Base-by-base conservation (phyloP, 1,139 yeast species). In the Nematodospora anomalae region DNA sequence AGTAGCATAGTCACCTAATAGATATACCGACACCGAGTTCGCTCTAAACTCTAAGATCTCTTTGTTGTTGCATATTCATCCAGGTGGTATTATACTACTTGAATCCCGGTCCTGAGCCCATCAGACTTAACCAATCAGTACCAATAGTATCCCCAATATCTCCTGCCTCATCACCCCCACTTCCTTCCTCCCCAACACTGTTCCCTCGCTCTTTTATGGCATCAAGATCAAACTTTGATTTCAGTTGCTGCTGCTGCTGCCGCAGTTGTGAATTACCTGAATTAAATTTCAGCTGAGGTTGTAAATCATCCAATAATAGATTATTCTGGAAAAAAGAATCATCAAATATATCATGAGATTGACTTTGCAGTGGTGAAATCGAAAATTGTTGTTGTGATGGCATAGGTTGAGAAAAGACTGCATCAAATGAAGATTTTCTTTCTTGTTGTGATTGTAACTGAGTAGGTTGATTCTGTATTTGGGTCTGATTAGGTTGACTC, bases 51-150 rank as follows among this genome's bases (percentile, higher is more conserved):
- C n/a, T n/a, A n/a, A n/a, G n/a, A n/a, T n/a, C n/a, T n/a, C n/a
- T n/a, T n/a, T n/a, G n/a, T n/a, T n/a, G n/a, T n/a, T n/a, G n/a
- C n/a, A n/a, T n/a, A n/a, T n/a, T n/a, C n/a, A n/a, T n/a, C 30
- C 30, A 24, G 11, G 35, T 28, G 30, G n/a, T n/a, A n/a, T n/a
- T n/a, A n/a, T n/a, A n/a, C n/a, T n/a, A 53, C 15, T 44, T 51
- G 42, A 62, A 63, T 12, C 67, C 67, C 0, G 68, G 67, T 0
- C 68, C 69, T 2, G 66, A 52, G 1, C 68, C 71, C 60, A 64
- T 58, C 45, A 58, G 58, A 36, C 62, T 58, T 35, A 64, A 53
- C 71, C 71, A 64, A 43, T 64, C 69, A 13, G 53, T 45, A 16
- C 50, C 53, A 16, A 50, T 38, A 8, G 39, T 28, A 5, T 33